These are phyloP conservation scores for Trichomonascus vanleenenianus DNA, from an alignment of 805 yeast species.

Conservation along the genomic window DNA sequence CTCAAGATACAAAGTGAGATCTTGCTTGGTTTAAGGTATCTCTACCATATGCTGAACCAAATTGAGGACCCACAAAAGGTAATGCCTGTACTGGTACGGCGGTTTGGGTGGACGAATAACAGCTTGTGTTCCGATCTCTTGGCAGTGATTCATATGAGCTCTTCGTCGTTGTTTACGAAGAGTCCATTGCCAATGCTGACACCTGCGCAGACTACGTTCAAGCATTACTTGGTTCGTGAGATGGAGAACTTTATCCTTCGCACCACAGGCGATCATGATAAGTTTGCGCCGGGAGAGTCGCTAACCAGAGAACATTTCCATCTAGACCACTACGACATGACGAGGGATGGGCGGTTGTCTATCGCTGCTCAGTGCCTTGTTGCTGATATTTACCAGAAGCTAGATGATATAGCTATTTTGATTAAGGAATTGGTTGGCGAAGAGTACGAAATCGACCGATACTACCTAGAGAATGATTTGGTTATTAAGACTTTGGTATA, in stretches of 20 bases:
- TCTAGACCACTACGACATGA: not conserved
- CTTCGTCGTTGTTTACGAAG: slow-evolving; percentile 23
- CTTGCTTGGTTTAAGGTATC: slow-evolving; percentile 19
- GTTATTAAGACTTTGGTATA: too few species aligned
- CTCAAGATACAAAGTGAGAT: slow-evolving; percentile 21
- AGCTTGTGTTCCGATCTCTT: slow-evolving; percentile 22
- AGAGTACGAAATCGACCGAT: slow-evolving; percentile 21
- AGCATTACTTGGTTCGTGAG: slow-evolving; percentile 6
- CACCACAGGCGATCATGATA: not conserved
- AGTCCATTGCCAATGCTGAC: slow-evolving; percentile 28
- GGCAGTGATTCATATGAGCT: slow-evolving; percentile 26
- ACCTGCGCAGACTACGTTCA: slow-evolving; percentile 21
- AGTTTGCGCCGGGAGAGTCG: not conserved
- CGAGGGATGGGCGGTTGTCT: not conserved
- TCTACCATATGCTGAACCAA: slow-evolving; percentile 23
- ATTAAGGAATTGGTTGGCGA: slow-evolving; percentile 31
- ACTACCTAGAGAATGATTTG: slow-evolving; percentile 7
- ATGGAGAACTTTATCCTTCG: slow-evolving; percentile 3
- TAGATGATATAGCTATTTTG: slow-evolving; percentile 25
- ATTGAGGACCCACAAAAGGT: slow-evolving; percentile 18
- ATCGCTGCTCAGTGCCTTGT: slow-evolving; percentile 10
- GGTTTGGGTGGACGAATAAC: slow-evolving; percentile 27
- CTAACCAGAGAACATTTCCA: not conserved
- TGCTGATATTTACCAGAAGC: slow-evolving; percentile 24
- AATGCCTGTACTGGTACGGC: slow-evolving; percentile 16